A percentile compares a stretch with the other conserved stretches of the same genome.
phyloP scores from a whole-genome alignment of 2,329 filamentous ascomycete species.

The Aspergillus novofumigatus region DNA sequence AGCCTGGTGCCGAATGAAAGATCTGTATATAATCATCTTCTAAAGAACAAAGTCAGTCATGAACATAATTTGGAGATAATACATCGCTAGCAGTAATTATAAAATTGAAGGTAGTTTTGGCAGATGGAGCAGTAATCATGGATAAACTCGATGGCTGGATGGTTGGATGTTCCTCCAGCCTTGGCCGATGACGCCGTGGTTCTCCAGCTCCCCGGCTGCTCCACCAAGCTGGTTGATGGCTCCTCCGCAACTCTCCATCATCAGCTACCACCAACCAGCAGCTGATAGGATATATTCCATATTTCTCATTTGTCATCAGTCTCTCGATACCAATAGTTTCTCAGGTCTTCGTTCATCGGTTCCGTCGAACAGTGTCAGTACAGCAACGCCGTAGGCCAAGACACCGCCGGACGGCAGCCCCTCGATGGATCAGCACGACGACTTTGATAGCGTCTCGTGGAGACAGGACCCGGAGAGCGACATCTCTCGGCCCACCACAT shows the following conservation, averaged over 20 bases:
- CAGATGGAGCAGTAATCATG: constrained; percentile 6
- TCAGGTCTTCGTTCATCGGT: background rate
- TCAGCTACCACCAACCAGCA: constrained; percentile 4
- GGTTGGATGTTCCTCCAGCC: background rate
- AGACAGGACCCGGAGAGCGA: constrained; percentile 56
- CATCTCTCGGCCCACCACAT: constrained; percentile 38
- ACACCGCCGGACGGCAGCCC: constrained; percentile 13
- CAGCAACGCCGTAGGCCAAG: constrained; percentile 2
- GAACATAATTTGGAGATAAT: background rate
- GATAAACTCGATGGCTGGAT: background rate
- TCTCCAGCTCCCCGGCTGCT: constrained; percentile 11
- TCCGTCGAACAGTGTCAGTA: background rate
- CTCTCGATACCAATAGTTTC: background rate
- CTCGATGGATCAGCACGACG: constrained; percentile 54
- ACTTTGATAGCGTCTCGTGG: constrained; percentile 81
- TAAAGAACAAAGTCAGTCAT: background rate
- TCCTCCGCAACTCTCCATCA: constrained; percentile 11
- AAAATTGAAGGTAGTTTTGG: background rate
- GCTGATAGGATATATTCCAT: background rate
- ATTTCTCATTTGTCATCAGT: background rate
- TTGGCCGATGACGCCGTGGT: constrained; percentile 19
- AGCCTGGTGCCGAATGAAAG: background rate
- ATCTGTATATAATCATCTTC: constrained; percentile 3
- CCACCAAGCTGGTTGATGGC: background rate
- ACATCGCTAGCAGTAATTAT: background rate